Evolutionary conservation across 495 filamentous ascomycete genomes (phyloP), one percentile per base, ranked within the genome.

Genomic region (Penicillium argentinense): DNA sequence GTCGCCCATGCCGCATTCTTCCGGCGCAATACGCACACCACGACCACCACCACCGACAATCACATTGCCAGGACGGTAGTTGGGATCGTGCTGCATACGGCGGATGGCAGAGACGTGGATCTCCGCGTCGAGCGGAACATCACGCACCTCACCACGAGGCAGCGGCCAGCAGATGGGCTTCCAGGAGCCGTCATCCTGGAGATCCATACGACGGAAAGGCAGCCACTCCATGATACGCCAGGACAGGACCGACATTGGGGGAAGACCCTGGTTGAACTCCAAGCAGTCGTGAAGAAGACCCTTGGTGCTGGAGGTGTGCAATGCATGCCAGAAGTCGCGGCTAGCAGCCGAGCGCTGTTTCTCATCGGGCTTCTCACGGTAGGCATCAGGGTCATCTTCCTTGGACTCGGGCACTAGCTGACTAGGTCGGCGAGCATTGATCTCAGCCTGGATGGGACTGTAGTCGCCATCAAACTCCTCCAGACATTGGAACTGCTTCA

Each of bases 181-280:
- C 89, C 89, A 95, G 0, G 80, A 79, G 1, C 88, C 88, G 48
- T 92, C 84, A 2, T 72, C 43, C 39, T 80, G 77, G 14, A 93
- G 59, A 57, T 92, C 89, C 86, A 95, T 89, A 7, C 89, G 78
- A 1, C 87, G 80, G 69, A 93, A 92, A 0, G 89, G 89, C 11
- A 95, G 69, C 56, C 84, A 91, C 57, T 95, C 87, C 87, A 93
- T 92, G 23, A 90, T 64, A 17, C 82, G 84, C 90, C 90, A 93
- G 1, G 78, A 78, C 1, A 89, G 43, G 1, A 91, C 86, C 0
- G 83, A 82, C 1, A 64, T 29, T 16, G 59, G 47, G 1, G 75
- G 57, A 1, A 89, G 66, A 0, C 88, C 88, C 16, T 84, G 82
- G 8, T 75, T 69, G 57, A 83, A 90, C 33, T 75, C 63, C 4